Evolutionary conservation across 768 basidiomycete genomes (phyloP), one percentile per base, ranked within the genome.

Genomic region (Asterophora parasitica): DNA sequence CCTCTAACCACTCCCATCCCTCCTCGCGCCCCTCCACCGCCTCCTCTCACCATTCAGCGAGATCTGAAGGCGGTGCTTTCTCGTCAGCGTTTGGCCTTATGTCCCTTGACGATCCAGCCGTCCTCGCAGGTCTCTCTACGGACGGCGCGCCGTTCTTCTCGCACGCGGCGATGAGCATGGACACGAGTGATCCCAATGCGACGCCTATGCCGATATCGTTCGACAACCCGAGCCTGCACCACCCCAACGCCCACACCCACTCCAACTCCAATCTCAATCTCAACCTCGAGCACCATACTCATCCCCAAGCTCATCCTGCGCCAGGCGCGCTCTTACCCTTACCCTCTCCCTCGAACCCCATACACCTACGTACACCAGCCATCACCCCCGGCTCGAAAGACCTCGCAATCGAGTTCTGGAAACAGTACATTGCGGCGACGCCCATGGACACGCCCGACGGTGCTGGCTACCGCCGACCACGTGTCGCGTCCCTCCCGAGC

Each of bases 81-180:
- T 78, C 76, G 3, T 76, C 74, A 17, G 83, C 82, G 1, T 89
- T 91, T 59, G 88, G 85, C 7, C 72, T 84, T 43, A 78, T 91
- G 81, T 81, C 79, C 15, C 72, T 91, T 42, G 87, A 88, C 48
- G 88, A 90, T 58, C 78, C 81, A 1, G 76, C 76, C 45, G 81
- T 83, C 7, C 70, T 88, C 31, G 81, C 84, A 0, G 77, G 82
- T 2, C 69, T 87, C 40, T 63, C 79, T 1, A 63, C 61, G 3
- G 82, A 83, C 49, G 77, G 73, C 5, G 71, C 76, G 11, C 81
- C 84, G 0, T 88, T 88, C 71, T 88, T 88, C 61, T 61, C 68
- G 7, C 60, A 58, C 16, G 39, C 48, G 10, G 46, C 26, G 30
- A 48, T 49, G 30, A 19, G 33, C 28, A 12, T 35, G 39, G 50